Base-by-base conservation (phyloP, 73 alveolate species). In the Tetrahymena thermophila region DNA sequence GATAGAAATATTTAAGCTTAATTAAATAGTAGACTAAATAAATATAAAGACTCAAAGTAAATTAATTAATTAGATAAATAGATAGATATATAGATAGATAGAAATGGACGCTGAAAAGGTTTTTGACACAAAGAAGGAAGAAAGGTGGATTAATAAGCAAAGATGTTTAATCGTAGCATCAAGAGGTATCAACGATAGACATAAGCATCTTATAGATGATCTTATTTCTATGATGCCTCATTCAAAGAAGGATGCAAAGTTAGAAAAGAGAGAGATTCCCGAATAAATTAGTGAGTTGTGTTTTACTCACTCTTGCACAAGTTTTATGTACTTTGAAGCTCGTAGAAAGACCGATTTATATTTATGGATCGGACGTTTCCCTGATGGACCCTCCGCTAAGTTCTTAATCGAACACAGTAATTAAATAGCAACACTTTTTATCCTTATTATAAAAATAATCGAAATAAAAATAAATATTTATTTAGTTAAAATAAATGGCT, bases 351-450 rank as follows among this genome's bases (percentile, higher is more conserved):
- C 97, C 58, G 99, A 98, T 95, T 94, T 98, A 96, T 98, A 96
- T 58, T 93, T 99, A 97, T 99, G 99, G 99, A 56, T 99, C 35
- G 97, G 98, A 55, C 98, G 99, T 96, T 97, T 98, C 94, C 99
- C 99, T 17, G 96, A 97, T 35, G 99, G 99, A 7, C 99, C 99
- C 34, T 97, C 99, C 16, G 97, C 98, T 42, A 99, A 98, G 95
- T 98, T 98, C 94, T 96, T 97, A 28, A 98, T 99, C 21, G 97
- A 98, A 57, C 98, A 98, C 94, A 57, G 98, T 96, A 96, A 85
- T n/a, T 11, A 43, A 14, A 35, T 85, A 50, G 15, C 28, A 21
- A 50, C 31, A 50, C 7, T 5, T 50, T 50, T 16, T 19, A 50
- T 15, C 28, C 10, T 50, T 50, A 15, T 10, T 11, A 14, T 50